These are phyloP conservation scores for Syzygium jambos DNA, from an alignment of 345 rosid species.

Conservation along the genomic window DNA sequence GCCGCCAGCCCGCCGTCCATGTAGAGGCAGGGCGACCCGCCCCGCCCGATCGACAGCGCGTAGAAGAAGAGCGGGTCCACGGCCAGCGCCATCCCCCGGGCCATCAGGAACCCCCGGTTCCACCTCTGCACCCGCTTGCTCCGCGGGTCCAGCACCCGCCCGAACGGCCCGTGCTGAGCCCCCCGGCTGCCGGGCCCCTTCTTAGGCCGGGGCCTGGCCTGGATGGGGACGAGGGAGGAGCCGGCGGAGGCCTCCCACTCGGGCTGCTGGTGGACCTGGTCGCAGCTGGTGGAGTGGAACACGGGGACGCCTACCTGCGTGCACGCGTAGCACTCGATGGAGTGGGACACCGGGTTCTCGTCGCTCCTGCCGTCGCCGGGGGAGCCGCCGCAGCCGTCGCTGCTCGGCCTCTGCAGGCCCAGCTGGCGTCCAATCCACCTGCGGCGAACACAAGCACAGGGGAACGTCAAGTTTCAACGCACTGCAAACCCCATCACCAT, in stretches of 20 bases:
- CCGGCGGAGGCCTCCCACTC: conserved; percentile 98
- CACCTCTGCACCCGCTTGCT: conserved; percentile 59
- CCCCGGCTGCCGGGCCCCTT: neutral
- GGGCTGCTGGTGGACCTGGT: conserved; percentile 73
- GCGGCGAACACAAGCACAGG: neutral
- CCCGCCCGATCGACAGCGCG: conserved; percentile 48
- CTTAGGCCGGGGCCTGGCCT: conserved; percentile 10
- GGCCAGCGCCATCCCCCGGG: conserved; percentile 73
- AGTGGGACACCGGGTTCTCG: conserved; percentile 16
- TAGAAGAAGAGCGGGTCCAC: conserved; percentile 87
- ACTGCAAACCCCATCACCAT: neutral
- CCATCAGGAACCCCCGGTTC: conserved; percentile 65
- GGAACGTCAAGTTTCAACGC: neutral
- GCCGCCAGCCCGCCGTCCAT: conserved; percentile 71
- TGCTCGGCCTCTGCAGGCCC: neutral
- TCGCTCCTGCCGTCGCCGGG: neutral
- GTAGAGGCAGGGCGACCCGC: conserved; percentile 60
- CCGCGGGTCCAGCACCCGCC: conserved; percentile 55
- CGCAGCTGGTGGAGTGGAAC: conserved; percentile 95
- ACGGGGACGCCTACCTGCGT: conserved; percentile 89
- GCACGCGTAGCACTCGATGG: conserved; percentile 87
- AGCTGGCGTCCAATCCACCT: conserved; percentile 38
- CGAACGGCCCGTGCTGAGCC: conserved; percentile 21
- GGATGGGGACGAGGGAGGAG: conserved; percentile 81
- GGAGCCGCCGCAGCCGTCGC: neutral